These are phyloP conservation scores for Trametes cinnabarina DNA, from an alignment of 768 basidiomycete species.

Conservation along the genomic window DNA sequence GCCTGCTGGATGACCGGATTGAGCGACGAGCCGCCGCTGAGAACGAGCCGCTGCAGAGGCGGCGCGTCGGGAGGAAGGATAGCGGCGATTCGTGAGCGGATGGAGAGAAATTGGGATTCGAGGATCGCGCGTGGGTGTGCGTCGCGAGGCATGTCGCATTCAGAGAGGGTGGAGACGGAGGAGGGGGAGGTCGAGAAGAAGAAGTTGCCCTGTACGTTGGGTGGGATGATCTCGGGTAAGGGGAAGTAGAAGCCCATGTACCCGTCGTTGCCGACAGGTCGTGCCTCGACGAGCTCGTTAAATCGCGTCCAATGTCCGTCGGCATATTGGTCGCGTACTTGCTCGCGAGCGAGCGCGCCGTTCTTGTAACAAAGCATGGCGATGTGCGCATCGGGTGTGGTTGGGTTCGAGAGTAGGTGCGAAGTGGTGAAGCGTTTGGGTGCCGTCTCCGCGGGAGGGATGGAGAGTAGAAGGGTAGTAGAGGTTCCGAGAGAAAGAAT, in stretches of 20 bases:
- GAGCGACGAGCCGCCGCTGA: slow-evolving; percentile 76
- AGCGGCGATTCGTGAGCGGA: slow-evolving; percentile 65
- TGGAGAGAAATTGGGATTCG: slow-evolving; percentile 83
- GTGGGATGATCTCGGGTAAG: slow-evolving; percentile 85
- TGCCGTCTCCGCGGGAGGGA: slow-evolving; percentile 60
- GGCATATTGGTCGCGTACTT: slow-evolving; percentile 66
- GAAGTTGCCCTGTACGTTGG: slow-evolving; percentile 69
- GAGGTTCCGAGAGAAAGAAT: slow-evolving; percentile 86
- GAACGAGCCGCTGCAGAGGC: slow-evolving; percentile 63
- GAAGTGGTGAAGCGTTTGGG: slow-evolving; percentile 73
- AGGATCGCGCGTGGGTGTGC: slow-evolving; percentile 74
- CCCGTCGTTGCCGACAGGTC: slow-evolving; percentile 57
- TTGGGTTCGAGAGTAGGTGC: slow-evolving; percentile 72
- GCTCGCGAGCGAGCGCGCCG: slow-evolving; percentile 77
- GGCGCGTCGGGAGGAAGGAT: slow-evolving; percentile 60
- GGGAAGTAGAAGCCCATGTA: slow-evolving; percentile 77
- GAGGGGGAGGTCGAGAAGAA: slow-evolving; percentile 47
- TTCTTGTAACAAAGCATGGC: slow-evolving; percentile 94
- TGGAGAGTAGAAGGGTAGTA: slow-evolving; percentile 79
- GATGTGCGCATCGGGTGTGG: slow-evolving; percentile 60
- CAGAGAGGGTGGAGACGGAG: slow-evolving; percentile 14
- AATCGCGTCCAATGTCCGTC: slow-evolving; percentile 63
- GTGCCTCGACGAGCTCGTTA: slow-evolving; percentile 59
- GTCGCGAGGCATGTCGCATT: slow-evolving; percentile 38
- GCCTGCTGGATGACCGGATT: slow-evolving; percentile 73